Base-by-base conservation (phyloP, 2,329 filamentous ascomycete genomes). In the Penicillium oxalicum region DNA sequence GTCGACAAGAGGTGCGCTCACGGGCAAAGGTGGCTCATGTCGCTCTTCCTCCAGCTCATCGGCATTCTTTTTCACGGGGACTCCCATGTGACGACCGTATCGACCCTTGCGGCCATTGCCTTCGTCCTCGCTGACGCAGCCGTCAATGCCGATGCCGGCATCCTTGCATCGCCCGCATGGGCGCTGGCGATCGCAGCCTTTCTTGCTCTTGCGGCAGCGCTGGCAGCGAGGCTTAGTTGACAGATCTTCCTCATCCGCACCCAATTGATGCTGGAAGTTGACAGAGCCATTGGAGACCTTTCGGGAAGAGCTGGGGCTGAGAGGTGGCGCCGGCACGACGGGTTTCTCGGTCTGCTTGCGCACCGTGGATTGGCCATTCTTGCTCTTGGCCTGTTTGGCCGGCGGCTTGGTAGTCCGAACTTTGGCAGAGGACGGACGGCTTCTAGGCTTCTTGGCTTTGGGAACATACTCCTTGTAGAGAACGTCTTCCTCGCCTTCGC, bases 131-230 rank as follows among this genome's bases (percentile, higher is more conserved):
- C 91, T 96, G 70, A 98, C 83, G 70, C 93, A 98, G 56, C 91
- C 88, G 59, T 97, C 93, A 51, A 89, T 83, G 49, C 87, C 87
- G 61, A 98, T 88, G 18, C 93, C 93, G 38, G 93, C 93, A 72
- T 98, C 93, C 68, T 90, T 89, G 81, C 93, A 98, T 55, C 93
- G 83, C 48, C 90, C 88, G 65, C 93, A 98, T 27, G 93, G 93
- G 35, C 93, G 85, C 72, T 97, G 93, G 50, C 93, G 86, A 74
- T 98, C 93, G 67, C 93, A 98, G 9, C 93, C 93, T 74, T 98
- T 98, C 79, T 98, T 98, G 74, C 91, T 97, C 81, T 98, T 98
- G 63, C 93, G 87, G 77, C 93, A 98, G 50, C 93, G 87, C 70
- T 98, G 93, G 76, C 93, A 98, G 54, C 93, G 90, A 48, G 93